Evolutionary conservation across 2,329 filamentous ascomycete genomes (phyloP).

Genomic region (Coniochaeta pulveracea): DNA sequence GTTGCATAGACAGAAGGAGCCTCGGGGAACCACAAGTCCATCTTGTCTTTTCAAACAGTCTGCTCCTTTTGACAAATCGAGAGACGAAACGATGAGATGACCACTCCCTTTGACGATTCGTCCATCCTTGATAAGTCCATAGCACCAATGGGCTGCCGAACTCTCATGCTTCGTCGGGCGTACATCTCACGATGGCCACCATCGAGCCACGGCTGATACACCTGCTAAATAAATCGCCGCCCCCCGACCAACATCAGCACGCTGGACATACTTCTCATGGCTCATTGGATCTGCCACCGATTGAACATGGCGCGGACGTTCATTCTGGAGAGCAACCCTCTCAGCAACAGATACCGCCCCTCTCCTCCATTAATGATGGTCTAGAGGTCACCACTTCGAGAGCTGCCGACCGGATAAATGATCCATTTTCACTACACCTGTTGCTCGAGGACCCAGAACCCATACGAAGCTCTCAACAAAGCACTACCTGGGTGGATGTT

Average conservation of each 20-base stretch:
- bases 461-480: conserved; percentile 28
- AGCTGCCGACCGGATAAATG: conserved; percentile 8
- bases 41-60: too few relatives aligned
- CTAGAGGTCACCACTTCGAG: conserved; percentile 9
- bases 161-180: conserved; percentile 22
- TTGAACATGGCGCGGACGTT: conserved; percentile 34
- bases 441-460: conserved; percentile 27
- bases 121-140: too few relatives aligned
- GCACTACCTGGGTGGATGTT: conserved; percentile 33
- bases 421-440: conserved; percentile 23
- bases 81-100: too few relatives aligned
- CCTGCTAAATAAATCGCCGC: conserved; percentile 45
- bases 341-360: conserved; percentile 15
- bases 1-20: too few relatives aligned
- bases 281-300: conserved; percentile 31
- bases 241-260: conserved; percentile 40
- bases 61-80: too few relatives aligned
- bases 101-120: too few relatives aligned
- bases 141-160: neutral
- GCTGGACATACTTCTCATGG: conserved; percentile 20
- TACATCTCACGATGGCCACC: conserved; percentile 43
- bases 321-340: conserved; percentile 19
- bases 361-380: conserved; percentile 9
- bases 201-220: conserved; percentile 59
- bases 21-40: too few relatives aligned